A percentile compares a stretch with the other conserved stretches of the same genome.
Evolutionary conservation across 2,329 filamentous ascomycete species (phyloP).

Genomic region (Alternaria metachromatica): DNA sequence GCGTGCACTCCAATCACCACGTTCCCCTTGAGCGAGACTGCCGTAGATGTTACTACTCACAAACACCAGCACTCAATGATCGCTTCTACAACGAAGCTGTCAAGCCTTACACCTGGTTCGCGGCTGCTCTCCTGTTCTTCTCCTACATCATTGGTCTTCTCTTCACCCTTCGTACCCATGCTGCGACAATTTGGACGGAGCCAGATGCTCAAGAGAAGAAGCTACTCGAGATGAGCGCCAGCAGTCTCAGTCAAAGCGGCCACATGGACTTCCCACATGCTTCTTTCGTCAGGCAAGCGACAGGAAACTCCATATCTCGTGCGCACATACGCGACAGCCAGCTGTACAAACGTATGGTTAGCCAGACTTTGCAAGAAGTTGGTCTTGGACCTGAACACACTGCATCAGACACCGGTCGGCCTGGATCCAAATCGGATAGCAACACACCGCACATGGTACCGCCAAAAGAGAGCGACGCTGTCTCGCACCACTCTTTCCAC

Average conservation of each 20-base stretch:
- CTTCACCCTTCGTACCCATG: conserved; percentile 95
- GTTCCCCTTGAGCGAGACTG: conserved; percentile 71
- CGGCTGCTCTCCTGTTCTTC: conserved; percentile 83
- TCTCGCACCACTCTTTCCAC: conserved; percentile 54
- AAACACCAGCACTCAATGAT: conserved; percentile 82
- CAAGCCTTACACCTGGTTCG: conserved; percentile 90
- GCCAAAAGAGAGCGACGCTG: conserved; percentile 45
- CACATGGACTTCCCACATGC: conserved; percentile 39
- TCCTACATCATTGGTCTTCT: conserved; percentile 93
- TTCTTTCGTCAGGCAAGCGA: conserved; percentile 39
- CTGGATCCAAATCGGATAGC: conserved; percentile 30
- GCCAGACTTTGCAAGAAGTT: conserved; percentile 85
- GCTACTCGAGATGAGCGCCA: conserved; percentile 47
- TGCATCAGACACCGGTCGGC: conserved; percentile 48
- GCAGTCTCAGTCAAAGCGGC: conserved; percentile 41
- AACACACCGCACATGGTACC: conserved; percentile 47
- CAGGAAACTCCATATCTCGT: conserved; percentile 36
- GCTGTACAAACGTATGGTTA: conserved; percentile 90
- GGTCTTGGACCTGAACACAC: conserved; percentile 68
- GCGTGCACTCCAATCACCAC: conserved; percentile 60
- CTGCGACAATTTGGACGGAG: conserved; percentile 96
- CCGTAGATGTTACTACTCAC: conserved; percentile 91
- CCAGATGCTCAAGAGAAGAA: conserved; percentile 57
- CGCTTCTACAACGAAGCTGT: conserved; percentile 90
- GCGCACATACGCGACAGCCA: conserved; percentile 82